Evolutionary conservation across 345 rosid genomes (phyloP), one percentile per base, ranked within the genome.

Genomic region (Cardamine occulta): DNA sequence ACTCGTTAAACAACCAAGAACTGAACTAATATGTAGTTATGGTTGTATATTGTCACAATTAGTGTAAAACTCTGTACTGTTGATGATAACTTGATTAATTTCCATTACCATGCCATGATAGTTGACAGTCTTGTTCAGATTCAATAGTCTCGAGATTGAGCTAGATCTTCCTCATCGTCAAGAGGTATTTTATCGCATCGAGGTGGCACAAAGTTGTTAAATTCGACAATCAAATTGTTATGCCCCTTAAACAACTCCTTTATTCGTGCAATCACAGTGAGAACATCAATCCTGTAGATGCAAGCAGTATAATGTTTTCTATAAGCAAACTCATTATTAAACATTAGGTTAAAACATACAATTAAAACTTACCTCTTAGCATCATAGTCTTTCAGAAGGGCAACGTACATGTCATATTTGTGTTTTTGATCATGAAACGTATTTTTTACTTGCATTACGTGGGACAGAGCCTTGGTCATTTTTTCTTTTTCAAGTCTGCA

Each of bases 161-260:
- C 79, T 74, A 10, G 14, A 19, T 48, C 12, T 19, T 87, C 93
- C 32, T 79, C 87, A 70, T 85, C 89, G 66, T 86, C 94, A 14
- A 89, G 83, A 35, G 88, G 82, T 83, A 89, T 91, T 79, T 91
- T 4, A 29, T 34, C 95, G 75, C 82, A 89, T 40, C 95, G 93
- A 76, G 84, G 86, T 0, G 96, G 97, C 82, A 94, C 80, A 82
- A 89, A 94, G 66, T 87, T 87, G 80, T 91, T 94, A 70, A 94
- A 91, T 67, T 91, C 97, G 69, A 75, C 79, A 32, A 93, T 88
- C 71, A 94, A 80, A 77, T 85, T 84, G 77, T 87, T 86, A 76
- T 94, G 98, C 44, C 97, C 98, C 78, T 85, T 90, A 60, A 94
- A 91, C 72, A 91, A 78, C 59, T 86, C 90, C 80, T 91, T 91